Base-by-base conservation (phyloP, 1,139 yeast genomes). In the Geotrichum carabidarum region DNA sequence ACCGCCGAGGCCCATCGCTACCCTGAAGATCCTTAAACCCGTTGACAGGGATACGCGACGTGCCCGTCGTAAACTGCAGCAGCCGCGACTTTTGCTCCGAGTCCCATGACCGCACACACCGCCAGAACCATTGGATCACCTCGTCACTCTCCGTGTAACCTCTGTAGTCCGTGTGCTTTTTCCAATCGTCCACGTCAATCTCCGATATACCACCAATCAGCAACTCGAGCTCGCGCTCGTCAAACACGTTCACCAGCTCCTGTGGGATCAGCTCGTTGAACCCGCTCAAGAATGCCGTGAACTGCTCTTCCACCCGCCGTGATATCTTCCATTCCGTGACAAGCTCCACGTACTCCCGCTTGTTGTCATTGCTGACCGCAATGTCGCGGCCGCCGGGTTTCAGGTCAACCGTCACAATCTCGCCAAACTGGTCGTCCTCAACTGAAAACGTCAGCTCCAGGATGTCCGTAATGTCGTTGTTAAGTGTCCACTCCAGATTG, bases 21-120 rank as follows among this genome's bases (percentile, higher is more conserved):
- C 99, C 99, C 74, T 93, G 99, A 65, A 93, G 78, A 73, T 93
- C 99, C 73, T 93, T 94, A 77, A 93, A 93, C 43, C 99, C 99
- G 72, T 93, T 93, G 62, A 93, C 99, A 1, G 99, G 99, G 57
- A 94, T 93, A 75, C 99, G 86, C 27, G 97, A 89, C 1, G 99
- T 94, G 77, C 99, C 99, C 0, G 99, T 93, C 17, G 98, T 91
- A 69, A 93, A 93, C 73, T 93, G 99, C 65, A 93, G 77, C 68
- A 93, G 78, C 71, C 99, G 82, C 1, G 99, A 96, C 72, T 91
- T 87, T 71, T 91, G 97, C 72, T 93, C 99, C 51, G 91, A 82
- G 70, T 93, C 98, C 97, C 97, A 91, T 68, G 85, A 88, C 52
- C 85, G 79, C 63, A 93, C 84, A 74, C 95, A 86, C 71, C 82